Base-by-base conservation (phyloP, 2,329 filamentous ascomycete species). In the Fusarium continuum region DNA sequence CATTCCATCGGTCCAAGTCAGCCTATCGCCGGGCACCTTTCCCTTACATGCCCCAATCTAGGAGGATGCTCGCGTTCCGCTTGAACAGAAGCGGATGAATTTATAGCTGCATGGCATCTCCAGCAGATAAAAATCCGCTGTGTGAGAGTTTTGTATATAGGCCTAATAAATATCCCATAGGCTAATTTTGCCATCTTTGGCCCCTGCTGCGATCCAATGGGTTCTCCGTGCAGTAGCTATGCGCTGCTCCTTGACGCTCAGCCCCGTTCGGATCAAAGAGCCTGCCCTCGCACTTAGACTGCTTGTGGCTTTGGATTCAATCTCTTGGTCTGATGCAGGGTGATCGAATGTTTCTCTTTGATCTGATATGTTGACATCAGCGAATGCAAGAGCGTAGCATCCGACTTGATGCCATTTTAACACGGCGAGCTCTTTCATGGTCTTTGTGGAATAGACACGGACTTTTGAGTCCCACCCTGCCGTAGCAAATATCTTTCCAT, bases 181-280 rank as follows among this genome's bases (percentile, higher is more conserved):
- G 73, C 92, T 96, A 62, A 98, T 87, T 75, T 96, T 97, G 16
- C 94, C 95, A 78, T 98, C 95, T 75, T 98, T 99, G 51, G 91
- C 91, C 2, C 95, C 95, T 2, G 88, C 92, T 16, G 90, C 95
- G 46, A 98, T 75, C 93, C 94, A 98, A 75, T 98, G 94, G 20
- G 89, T 90, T 45, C 80, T 81, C 70, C 85, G 88, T 10, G 90
- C 88, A 68, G 87, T 88, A 29, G 79, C 79, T 19, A 87, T 80
- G 51, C 91, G 82, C 64, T 86, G 84, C 29, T 88, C 84, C 56
- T 86, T 89, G 44, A 92, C 86, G 9, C 66, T 75, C 38, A 64
- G 49, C 2, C 55, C 57, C 8, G 41, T 39, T 5, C 36, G 53
- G 5, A 46, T 13, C n/a, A 70, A 40, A n/a, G 54, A 31, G 4